Evolutionary conservation across 2,329 filamentous ascomycete genomes (phyloP), one percentile per base, ranked within the genome.

Genomic region (Sphaceloma murrayae): DNA sequence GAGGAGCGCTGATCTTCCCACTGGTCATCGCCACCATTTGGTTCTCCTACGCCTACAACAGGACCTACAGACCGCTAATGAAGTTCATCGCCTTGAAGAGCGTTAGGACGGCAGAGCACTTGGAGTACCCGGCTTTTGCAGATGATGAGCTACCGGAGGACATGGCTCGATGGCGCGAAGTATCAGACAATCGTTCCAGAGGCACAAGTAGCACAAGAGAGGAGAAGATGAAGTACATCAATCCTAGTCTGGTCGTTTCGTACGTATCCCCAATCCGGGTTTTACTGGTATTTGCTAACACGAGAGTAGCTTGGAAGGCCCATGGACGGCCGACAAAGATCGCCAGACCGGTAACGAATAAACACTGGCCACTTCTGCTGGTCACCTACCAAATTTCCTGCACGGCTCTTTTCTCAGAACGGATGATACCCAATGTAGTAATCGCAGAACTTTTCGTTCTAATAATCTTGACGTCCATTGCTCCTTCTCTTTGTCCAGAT

Each of bases 61-160:
- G 75, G 33, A 83, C 82, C 1, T 98, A 91, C 56, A 83, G 86
- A 55, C 89, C 91, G 0, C 66, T 98, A 48, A 94, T 88, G 62
- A 82, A 79, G 54, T 95, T 91, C 59, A 96, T 98, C 59, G 87
- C 93, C 19, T 68, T 98, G 33, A 76, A 85, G 50, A 94, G 86
- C 55, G 85, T 98, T 48, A 76, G 80, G 52, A 70, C 77, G 18
- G 72, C 76, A 2, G 70, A 77, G 46, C 67, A 62, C 38, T 61
- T 71, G n/a, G 67, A 69, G 29, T 64, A 69, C 5, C 65, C 62
- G 2, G 47, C 49, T 8, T 36, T 52, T 17, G 31, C 45, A 6
- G 48, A 45, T 29, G 44, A 53, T 36, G 5, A 60, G 62, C 65
- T 66, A 40, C 58, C 69, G 21, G 69, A 73, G 54, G 55, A 63